Evolutionary conservation across 2,329 filamentous ascomycete genomes (phyloP), one percentile per base, ranked within the genome.

Genomic region (Anthostomella pinea): DNA sequence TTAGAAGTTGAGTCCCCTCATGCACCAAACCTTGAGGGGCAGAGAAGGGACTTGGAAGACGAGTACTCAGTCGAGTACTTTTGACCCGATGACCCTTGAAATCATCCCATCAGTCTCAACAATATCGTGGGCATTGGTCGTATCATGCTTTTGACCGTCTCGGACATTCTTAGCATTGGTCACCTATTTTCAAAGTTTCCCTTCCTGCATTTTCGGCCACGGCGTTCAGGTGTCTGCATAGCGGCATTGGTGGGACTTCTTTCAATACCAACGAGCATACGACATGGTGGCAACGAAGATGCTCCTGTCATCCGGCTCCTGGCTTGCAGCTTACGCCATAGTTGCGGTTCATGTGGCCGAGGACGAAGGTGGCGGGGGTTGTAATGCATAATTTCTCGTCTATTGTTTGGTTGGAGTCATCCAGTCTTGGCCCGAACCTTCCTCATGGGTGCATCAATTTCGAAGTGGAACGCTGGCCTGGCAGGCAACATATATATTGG

Each of bases 1-100:
- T 69, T 44, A 60, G 60, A 49, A 61, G 66, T 35, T 67, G 51
- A 59, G n/a, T n/a, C n/a, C n/a, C n/a, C n/a, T n/a, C n/a, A n/a
- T n/a, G n/a, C n/a, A n/a, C n/a, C n/a, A n/a, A n/a, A n/a, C n/a
- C n/a, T n/a, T n/a, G n/a, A n/a, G n/a, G n/a, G n/a, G n/a, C n/a
- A n/a, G n/a, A n/a, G n/a, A n/a, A n/a, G n/a, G n/a, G n/a, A n/a
- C n/a, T n/a, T n/a, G n/a, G n/a, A n/a, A n/a, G n/a, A n/a, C n/a
- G n/a, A n/a, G n/a, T n/a, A n/a, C n/a, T n/a, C n/a, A n/a, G n/a
- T n/a, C n/a, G n/a, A n/a, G n/a, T n/a, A n/a, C n/a, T n/a, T n/a
- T n/a, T n/a, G n/a, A n/a, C n/a, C n/a, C n/a, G n/a, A n/a, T n/a
- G n/a, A n/a, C n/a, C n/a, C n/a, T n/a, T n/a, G n/a, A n/a, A n/a